Base-by-base conservation (phyloP, 2,329 filamentous ascomycete genomes). In the Parasarocladium wereldwijsianum region DNA sequence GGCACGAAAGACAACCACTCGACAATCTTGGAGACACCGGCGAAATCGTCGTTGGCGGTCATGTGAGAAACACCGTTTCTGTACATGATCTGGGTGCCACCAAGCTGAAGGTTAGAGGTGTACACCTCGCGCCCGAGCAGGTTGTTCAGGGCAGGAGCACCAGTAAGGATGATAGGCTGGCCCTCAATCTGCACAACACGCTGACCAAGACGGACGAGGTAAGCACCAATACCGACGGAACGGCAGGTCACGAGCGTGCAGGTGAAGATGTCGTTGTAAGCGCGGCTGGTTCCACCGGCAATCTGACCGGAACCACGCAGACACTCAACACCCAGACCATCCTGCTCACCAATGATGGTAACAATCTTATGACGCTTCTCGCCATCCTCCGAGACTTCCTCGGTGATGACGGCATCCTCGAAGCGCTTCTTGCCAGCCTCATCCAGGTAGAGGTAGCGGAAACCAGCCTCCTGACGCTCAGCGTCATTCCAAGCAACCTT, bases 51-150 rank as follows among this genome's bases (percentile, higher is more conserved):
- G 43, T 79, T 81, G 47, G 90, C 90, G 42, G 87, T 94, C 82
- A 96, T 87, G 65, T 98, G 90, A 14, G 90, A 96, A 24, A 98
- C 90, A 73, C 90, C 90, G 54, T 98, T 98, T 63, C 83, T 86
- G 74, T 98, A 96, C 90, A 98, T 98, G 70, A 98, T 98, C 60
- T 98, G 90, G n/a, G 90, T 98, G 45, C 90, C 90, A 75, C 90
- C 90, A 40, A 98, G 83, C 66, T 98, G 90, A 50, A 98, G 62
- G 70, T 98, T 98, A 36, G 90, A 96, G 15, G 90, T 94, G 64
- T 98, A 98, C 17, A 98, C 87, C 58, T 98, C 90, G 43, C 92
- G 85, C 47, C 90, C 90, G 36, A 98, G 75, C 46, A 98, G 68
- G 64, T 96, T 98, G 74, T 98, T 98, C 54, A 98, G 79, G 35